Base-by-base conservation (phyloP, 371 early-diverging fungal genomes). In the Phascolomyces articulosus region DNA sequence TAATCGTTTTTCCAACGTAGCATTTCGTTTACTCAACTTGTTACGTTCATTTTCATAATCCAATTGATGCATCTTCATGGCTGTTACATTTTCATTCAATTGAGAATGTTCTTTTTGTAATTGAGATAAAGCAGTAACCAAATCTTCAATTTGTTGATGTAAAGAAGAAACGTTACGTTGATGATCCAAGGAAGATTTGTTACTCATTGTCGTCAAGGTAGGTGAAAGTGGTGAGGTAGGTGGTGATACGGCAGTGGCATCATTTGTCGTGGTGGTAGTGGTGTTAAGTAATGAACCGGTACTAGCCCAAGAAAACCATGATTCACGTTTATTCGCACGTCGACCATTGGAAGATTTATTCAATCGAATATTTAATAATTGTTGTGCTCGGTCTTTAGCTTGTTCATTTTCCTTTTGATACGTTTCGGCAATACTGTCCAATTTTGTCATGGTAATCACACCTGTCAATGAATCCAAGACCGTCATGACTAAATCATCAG, bases 401-500 rank as follows among this genome's bases (percentile, higher is more conserved):
- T 80, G 73, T 61, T 81, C 76, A 20, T 77, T 58, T 49, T 80
- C 83, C 9, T 72, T 69, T 20, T 73, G 69, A 66, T 89, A 89
- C 47, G 83, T 79, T 20, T 73, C 75, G 0, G 91, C 87, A 15
- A 95, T 79, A 29, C 78, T 74, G 57, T 86, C 93, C 57, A 96
- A 72, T 62, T 86, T 87, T 21, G 74, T 69, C 38, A 83, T 80
- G 10, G 90, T 79, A 23, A 95, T 82, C 16, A 57, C 57, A 4
- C 74, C 67, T 34, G 79, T 75, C 24, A 94, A 79, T 34, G 34
- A 9, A 10, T 78, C 71, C 71, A 89, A 80, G 0, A 93, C 92
- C 58, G 93, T 91, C 27, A 74, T 70, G 40, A 96, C 85, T 44
- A 95, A 77, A 24, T 73, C 80, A 44, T 82, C 80, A 4, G 88